Evolutionary conservation across 179 eudicot species (phyloP).

Genomic region (Beta corolliflora): DNA sequence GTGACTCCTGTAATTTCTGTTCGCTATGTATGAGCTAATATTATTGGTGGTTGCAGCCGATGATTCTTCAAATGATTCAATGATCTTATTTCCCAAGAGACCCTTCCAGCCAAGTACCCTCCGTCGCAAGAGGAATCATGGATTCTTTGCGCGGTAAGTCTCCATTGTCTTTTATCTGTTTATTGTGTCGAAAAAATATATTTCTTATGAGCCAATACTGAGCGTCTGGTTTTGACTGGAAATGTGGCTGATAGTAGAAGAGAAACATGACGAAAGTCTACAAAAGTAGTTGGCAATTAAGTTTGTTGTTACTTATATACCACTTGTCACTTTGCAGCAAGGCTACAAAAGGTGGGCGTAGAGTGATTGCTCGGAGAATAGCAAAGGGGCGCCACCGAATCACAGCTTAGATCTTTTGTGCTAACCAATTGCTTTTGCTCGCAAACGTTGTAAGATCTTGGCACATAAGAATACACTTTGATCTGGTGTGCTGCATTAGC

Average conservation of each 20-base stretch:
- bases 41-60: conserved; percentile 38
- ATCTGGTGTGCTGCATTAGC: conserved; percentile 2
- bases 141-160: conserved; percentile 80
- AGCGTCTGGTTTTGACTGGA: neutral
- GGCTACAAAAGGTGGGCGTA: conserved; percentile 87
- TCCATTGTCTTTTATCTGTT: conserved; percentile 10
- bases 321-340: conserved; percentile 54
- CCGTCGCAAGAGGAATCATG: conserved; percentile 80
- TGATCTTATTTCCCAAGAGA: conserved; percentile 76
- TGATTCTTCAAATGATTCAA: conserved; percentile 55
- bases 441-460: neutral
- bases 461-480: neutral
- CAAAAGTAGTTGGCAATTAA: neutral
- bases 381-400: conserved; percentile 92
- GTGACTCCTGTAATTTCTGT: no score
- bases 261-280: neutral
- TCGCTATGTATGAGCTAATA: neutral
- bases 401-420: conserved; percentile 52
- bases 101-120: conserved; percentile 95
- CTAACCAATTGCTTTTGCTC: neutral
- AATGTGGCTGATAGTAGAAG: no score
- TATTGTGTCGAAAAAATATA: neutral
- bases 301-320: neutral
- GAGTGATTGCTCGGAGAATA: conserved; percentile 83
- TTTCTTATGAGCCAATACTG: neutral